Percentiles rank a stretch among this genome's conserved stretches.
These are phyloP conservation scores for Rhodosporidiobolus odoratus DNA, from an alignment of 768 basidiomycete species.

Conservation along the genomic window DNA sequence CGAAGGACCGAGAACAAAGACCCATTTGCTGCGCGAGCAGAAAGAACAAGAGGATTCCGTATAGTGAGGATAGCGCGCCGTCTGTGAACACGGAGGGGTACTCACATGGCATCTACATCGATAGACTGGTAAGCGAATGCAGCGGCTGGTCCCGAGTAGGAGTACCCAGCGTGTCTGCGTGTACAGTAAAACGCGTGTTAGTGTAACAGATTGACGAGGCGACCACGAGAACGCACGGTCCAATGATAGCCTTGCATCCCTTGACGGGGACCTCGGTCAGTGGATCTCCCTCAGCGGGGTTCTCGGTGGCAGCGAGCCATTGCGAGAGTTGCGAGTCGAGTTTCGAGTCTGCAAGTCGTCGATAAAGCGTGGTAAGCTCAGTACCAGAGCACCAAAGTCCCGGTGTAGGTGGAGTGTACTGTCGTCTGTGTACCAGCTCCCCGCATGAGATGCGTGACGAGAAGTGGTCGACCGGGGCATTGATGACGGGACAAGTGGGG, in stretches of 20 bases:
- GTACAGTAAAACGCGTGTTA: not conserved
- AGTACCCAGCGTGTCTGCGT: constrained; percentile 85
- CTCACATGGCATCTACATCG: constrained; percentile 73
- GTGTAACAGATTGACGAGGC: not conserved
- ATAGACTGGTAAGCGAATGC: constrained; percentile 95
- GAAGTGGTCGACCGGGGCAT: not conserved
- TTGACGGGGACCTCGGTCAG: constrained; percentile 53
- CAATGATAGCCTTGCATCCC: constrained; percentile 81
- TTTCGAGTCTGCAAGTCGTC: constrained; percentile 51
- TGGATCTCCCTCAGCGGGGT: constrained; percentile 45
- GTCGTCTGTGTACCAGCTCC: constrained; percentile 77
- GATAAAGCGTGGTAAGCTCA: no score
- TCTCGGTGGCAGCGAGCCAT: constrained; percentile 57
- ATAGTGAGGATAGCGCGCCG: not conserved
- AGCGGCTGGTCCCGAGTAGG: constrained; percentile 86
- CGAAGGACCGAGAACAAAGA: constrained; percentile 92
- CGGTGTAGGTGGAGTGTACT: no score
- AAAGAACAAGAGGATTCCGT: not conserved
- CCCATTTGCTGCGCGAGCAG: constrained; percentile 61
- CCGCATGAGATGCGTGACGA: constrained; percentile 67
- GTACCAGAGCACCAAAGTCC: no score
- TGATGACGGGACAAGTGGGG: not conserved
- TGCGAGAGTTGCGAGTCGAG: constrained; percentile 59
- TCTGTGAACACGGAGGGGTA: not conserved
- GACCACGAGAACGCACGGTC: constrained; percentile 60